These are phyloP conservation scores for Lyophyllum shimeji DNA, from an alignment of 768 basidiomycete species.

Conservation along the genomic window DNA sequence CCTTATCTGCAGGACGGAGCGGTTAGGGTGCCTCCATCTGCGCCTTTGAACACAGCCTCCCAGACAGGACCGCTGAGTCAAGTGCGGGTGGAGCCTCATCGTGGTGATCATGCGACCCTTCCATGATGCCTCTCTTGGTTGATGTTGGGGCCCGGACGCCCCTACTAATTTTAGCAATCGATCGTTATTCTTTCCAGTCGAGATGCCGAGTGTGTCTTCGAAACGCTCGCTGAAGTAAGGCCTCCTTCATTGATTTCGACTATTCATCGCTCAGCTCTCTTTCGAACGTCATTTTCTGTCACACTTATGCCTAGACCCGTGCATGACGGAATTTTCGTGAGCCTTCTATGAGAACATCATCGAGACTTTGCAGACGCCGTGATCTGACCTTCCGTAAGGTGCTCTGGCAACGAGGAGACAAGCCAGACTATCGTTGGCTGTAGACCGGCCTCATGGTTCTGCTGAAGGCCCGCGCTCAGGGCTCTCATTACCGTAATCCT, in stretches of 20 bases:
- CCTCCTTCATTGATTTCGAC: neutral
- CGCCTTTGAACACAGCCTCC: neutral
- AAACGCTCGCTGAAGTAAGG: neutral
- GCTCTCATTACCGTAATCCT: neutral
- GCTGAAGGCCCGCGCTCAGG: neutral
- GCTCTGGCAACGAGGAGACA: neutral
- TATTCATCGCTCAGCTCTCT: neutral
- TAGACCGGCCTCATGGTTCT: too few relatives aligned
- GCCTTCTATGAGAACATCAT: neutral
- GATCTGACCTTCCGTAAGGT: neutral
- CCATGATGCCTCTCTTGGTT: conserved; percentile 1
- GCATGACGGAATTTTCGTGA: neutral
- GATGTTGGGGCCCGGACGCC: neutral
- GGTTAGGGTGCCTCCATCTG: neutral
- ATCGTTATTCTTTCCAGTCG: neutral
- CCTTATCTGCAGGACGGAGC: neutral
- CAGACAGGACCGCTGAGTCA: neutral
- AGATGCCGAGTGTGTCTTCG: neutral
- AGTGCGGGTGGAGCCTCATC: neutral
- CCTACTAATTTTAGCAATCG: neutral
- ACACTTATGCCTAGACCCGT: neutral
- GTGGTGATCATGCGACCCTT: conserved; percentile 1
- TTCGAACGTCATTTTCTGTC: neutral
- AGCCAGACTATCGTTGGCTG: neutral
- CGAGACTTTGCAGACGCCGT: neutral